These are phyloP conservation scores for Yarrowia deformans DNA, from an alignment of 805 yeast genomes.

Conservation along the genomic window DNA sequence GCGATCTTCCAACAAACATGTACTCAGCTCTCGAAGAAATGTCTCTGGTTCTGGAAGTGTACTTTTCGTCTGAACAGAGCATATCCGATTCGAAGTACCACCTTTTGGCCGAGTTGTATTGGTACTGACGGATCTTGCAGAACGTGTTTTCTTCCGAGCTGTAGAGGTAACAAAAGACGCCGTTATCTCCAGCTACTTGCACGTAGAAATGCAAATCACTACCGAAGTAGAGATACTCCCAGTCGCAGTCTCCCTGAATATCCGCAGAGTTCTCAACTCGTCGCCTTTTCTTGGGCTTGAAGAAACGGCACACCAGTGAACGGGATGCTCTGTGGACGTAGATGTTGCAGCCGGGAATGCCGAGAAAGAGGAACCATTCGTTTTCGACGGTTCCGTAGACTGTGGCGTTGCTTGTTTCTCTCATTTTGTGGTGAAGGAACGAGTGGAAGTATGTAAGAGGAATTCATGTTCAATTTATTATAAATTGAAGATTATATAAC, in stretches of 20 bases:
- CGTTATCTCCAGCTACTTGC: neutral
- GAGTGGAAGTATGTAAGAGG: no score
- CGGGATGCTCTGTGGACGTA: neutral
- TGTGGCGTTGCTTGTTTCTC: neutral
- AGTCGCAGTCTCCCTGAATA: neutral
- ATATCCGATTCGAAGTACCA: neutral
- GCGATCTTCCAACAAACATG: neutral
- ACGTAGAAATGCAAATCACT: neutral
- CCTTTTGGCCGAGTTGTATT: neutral
- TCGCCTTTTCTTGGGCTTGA: neutral
- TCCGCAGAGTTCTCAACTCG: neutral
- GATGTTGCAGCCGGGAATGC: neutral
- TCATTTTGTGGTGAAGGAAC: neutral
- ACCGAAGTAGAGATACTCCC: slow-evolving; percentile 2
- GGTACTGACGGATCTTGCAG: neutral
- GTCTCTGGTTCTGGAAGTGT: neutral
- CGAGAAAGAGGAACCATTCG: neutral
- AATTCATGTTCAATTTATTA: no score
- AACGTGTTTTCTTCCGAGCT: neutral
- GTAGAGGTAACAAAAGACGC: neutral
- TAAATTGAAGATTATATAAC: no score
- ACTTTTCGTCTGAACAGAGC: neutral
- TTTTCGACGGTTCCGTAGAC: slow-evolving; percentile 2
- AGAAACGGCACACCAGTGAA: neutral
- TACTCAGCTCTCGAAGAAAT: neutral